Percentiles rank a stretch among this genome's conserved stretches.
Evolutionary conservation across 371 early-diverging fungal species (phyloP).

Genomic region (Circinella minor): DNA sequence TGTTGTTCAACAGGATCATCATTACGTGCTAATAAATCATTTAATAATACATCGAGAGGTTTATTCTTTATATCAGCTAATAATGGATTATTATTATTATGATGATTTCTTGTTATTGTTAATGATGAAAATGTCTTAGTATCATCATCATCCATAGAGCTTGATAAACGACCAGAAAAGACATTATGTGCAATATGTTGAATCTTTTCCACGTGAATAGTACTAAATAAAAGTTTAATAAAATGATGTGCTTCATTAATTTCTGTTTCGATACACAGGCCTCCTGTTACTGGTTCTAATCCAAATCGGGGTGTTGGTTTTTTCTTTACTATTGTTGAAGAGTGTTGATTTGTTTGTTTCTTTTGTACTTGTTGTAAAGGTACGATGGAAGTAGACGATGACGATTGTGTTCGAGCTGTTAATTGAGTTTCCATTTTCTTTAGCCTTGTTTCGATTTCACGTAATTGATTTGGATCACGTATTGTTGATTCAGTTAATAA

Average conservation of each 20-base stretch:
- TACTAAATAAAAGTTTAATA: conserved; percentile 20
- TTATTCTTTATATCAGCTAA: neutral
- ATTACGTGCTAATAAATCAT: conserved; percentile 1
- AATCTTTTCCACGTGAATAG: conserved; percentile 16
- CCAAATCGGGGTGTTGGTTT: conserved; percentile 7
- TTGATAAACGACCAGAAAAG: conserved; percentile 2
- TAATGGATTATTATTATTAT: too few species aligned
- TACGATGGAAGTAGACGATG: neutral
- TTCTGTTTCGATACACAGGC: conserved; percentile 20
- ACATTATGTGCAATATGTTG: conserved; percentile 10
- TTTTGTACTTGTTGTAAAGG: neutral
- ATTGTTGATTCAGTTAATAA: neutral
- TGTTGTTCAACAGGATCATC: conserved; percentile 12
- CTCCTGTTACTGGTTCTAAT: neutral
- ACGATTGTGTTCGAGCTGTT: neutral
- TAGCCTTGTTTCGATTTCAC: conserved; percentile 14
- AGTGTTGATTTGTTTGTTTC: neutral
- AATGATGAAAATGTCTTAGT: too few species aligned
- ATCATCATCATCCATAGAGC: neutral
- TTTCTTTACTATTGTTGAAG: neutral
- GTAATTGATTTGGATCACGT: conserved; percentile 9
- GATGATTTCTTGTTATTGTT: too few species aligned
- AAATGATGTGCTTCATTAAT: conserved; percentile 29
- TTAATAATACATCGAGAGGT: neutral
- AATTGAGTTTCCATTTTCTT: conserved; percentile 16